Evolutionary conservation across 2,329 filamentous ascomycete genomes (phyloP).

Genomic region (Akanthomyces dipterigenus): DNA sequence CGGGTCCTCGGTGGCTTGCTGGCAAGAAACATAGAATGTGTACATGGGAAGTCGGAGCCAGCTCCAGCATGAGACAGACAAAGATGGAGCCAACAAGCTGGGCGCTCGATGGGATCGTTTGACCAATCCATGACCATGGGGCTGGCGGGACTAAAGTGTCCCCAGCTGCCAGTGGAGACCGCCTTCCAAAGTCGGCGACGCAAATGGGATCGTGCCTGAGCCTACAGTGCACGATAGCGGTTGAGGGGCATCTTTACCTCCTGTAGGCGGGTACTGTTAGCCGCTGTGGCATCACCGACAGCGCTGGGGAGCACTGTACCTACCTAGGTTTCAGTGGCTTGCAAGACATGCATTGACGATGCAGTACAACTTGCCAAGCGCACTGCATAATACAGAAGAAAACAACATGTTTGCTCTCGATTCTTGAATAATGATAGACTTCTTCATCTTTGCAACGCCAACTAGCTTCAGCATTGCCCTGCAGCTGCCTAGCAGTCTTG

Average conservation of each 20-base stretch:
- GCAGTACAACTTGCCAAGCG: too few relatives aligned
- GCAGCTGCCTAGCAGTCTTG: neutral
- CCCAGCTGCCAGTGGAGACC: constrained; percentile 6
- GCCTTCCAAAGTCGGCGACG: neutral
- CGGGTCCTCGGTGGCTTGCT: neutral
- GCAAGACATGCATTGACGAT: neutral
- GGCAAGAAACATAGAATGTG: neutral
- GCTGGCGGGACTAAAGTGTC: neutral
- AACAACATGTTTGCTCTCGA: too few relatives aligned
- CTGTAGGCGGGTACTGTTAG: too few relatives aligned
- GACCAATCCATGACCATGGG: neutral
- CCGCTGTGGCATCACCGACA: neutral
- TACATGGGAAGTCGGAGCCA: neutral
- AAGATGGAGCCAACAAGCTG: neutral
- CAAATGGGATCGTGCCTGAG: neutral
- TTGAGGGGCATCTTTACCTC: neutral
- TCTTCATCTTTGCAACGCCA: neutral
- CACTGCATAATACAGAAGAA: neutral
- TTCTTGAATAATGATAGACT: too few relatives aligned
- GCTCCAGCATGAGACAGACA: neutral
- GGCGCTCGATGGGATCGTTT: neutral
- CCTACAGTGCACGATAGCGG: neutral
- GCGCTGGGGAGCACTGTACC: neutral
- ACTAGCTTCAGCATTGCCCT: neutral
- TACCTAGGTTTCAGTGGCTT: neutral